A percentile compares a stretch with the other conserved stretches of the same genome.
Evolutionary conservation across 345 rosid genomes (phyloP).

Genomic region (Bruguiera gymnorhiza): DNA sequence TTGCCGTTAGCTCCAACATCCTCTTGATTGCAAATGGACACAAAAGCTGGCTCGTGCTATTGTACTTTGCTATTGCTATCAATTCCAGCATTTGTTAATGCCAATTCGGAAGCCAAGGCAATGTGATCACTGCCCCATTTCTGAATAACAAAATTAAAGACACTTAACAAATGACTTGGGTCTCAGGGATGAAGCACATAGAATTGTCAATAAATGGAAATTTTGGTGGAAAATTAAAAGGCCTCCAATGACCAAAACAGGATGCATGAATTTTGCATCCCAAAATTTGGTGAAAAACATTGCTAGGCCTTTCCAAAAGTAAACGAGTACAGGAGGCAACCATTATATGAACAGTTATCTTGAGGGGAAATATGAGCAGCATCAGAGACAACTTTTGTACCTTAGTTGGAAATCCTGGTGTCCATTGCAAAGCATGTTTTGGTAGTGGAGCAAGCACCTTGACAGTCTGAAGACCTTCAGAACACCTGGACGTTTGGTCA

Average conservation of each 20-base stretch:
- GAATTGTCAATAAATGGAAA: too few species aligned
- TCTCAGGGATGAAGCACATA: too few species aligned
- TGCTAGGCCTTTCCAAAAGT: not conserved
- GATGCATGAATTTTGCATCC: not conserved
- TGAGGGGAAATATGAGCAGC: too few species aligned
- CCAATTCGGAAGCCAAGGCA: slow-evolving; percentile 83
- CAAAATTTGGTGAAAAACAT: not conserved
- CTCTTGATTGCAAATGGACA: not conserved
- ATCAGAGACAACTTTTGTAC: slow-evolving; percentile 27
- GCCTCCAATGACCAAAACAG: not conserved
- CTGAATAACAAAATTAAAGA: slow-evolving; percentile 32
- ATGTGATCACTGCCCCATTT: slow-evolving; percentile 99
- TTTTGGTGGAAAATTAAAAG: not conserved
- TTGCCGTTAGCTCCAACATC: slow-evolving; percentile 8
- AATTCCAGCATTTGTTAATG: slow-evolving; percentile 31
- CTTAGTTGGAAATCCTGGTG: slow-evolving; percentile 90
- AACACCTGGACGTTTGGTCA: slow-evolving; percentile 51
- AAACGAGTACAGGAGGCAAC: too few species aligned
- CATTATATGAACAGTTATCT: not conserved
- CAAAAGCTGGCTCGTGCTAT: not conserved
- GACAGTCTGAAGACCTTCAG: slow-evolving; percentile 80
- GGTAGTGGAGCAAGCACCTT: slow-evolving; percentile 90
- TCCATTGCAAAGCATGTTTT: slow-evolving; percentile 85
- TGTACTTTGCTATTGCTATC: slow-evolving; percentile 16
- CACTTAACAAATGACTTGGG: not conserved